A percentile compares a stretch with the other conserved stretches of the same genome.
phyloP scores from a whole-genome alignment of 768 basidiomycete genomes.

The Trametes maxima region DNA sequence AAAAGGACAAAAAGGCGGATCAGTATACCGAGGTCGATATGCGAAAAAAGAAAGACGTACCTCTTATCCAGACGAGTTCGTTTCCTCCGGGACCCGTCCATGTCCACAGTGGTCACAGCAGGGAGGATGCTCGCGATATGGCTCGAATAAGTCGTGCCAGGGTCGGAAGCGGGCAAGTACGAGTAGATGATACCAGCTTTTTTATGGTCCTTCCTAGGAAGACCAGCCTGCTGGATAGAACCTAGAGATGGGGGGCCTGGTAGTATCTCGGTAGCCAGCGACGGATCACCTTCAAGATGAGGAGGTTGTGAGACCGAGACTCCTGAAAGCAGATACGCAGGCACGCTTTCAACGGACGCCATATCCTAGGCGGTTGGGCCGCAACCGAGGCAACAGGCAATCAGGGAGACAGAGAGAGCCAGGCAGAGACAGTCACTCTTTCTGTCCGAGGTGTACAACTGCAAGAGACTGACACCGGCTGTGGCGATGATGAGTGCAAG shows the following conservation, averaged over 20 bases:
- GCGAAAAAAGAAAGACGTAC: slow-evolving; percentile 46
- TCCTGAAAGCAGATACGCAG: slow-evolving; percentile 72
- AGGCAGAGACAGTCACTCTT: neutral
- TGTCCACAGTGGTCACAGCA: slow-evolving; percentile 48
- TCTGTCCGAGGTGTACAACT: slow-evolving; percentile 11
- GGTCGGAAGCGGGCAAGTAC: slow-evolving; percentile 83
- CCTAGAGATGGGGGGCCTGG: slow-evolving; percentile 82
- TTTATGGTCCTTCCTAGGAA: slow-evolving; percentile 74
- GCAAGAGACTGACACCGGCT: slow-evolving; percentile 11
- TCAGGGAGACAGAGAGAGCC: slow-evolving; percentile 5
- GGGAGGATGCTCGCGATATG: slow-evolving; percentile 61
- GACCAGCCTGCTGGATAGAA: slow-evolving; percentile 63
- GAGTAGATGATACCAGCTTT: slow-evolving; percentile 71
- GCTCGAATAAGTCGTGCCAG: slow-evolving; percentile 86
- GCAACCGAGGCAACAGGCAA: neutral
- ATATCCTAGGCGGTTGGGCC: slow-evolving; percentile 40
- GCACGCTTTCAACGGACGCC: slow-evolving; percentile 73
- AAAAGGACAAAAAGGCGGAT: neutral
- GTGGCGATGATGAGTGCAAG: slow-evolving; percentile 24
- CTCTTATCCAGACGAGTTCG: slow-evolving; percentile 73
- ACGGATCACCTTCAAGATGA: slow-evolving; percentile 80
- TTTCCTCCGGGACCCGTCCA: slow-evolving; percentile 70
- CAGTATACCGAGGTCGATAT: slow-evolving; percentile 26
- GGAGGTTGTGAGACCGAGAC: slow-evolving; percentile 74
- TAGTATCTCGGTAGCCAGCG: slow-evolving; percentile 86